Conservation (phyloP, 2,329 filamentous ascomycete species). For the Diaporthe sp. region DNA sequence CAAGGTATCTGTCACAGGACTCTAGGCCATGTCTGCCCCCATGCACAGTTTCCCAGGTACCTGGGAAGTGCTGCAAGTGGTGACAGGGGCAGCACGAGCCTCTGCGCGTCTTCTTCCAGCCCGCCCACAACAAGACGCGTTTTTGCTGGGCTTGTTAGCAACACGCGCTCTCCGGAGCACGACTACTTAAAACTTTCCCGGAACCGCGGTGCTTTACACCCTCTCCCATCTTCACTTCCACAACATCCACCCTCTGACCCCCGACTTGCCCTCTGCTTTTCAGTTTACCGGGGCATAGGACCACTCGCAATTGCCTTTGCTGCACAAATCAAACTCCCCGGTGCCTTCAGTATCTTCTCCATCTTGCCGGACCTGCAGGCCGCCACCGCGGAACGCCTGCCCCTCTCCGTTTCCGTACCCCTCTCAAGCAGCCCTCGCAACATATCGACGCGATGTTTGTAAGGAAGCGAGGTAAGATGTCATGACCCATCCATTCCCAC, state of each 20-base stretch:
- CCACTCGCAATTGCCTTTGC: neutral
- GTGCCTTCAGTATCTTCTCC: neutral
- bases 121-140: slow-evolving; percentile 34
- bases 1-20: neutral
- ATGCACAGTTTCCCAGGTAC: slow-evolving; percentile 1
- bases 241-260: slow-evolving; percentile 1
- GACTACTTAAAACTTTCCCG: slow-evolving; percentile 41
- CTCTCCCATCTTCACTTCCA: slow-evolving; percentile 25
- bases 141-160: slow-evolving; percentile 33
- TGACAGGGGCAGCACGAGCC: slow-evolving; percentile 36
- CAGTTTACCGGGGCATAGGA: slow-evolving; percentile 6
- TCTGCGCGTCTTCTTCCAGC: slow-evolving; percentile 34
- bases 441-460: slow-evolving; percentile 67
- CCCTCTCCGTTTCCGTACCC: slow-evolving; percentile 23
- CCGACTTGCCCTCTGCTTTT: neutral
- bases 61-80: slow-evolving; percentile 29
- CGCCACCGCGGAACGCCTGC: slow-evolving; percentile 25
- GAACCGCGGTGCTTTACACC: slow-evolving; percentile 15
- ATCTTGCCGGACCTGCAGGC: slow-evolving; percentile 23
- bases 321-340: neutral
- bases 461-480: slow-evolving; percentile 71
- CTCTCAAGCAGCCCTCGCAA: slow-evolving; percentile 32
- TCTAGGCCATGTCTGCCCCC: neutral
- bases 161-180: slow-evolving; percentile 37
- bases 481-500: neutral